A percentile compares a stretch with the other conserved stretches of the same genome.
Evolutionary conservation across 1,139 yeast species (phyloP).

Genomic region (Geotrichum fermentans): DNA sequence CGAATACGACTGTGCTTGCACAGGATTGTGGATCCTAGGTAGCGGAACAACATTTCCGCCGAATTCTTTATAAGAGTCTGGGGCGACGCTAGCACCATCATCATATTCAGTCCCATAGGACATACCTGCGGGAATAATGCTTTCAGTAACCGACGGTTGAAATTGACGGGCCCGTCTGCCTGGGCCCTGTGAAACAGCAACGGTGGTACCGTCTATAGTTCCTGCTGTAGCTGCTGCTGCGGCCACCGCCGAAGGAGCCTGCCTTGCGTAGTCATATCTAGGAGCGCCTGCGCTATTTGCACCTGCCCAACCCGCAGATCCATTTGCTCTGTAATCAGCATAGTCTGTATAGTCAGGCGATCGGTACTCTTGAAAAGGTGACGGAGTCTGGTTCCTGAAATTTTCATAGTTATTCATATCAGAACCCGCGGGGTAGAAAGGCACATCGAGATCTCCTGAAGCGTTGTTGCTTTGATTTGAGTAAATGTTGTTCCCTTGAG

Average conservation of each 20-base stretch:
- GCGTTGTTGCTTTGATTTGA: conserved; percentile 5
- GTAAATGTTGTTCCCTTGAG: conserved; percentile 12
- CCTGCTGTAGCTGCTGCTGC: conserved; percentile 29
- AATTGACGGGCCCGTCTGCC: conserved; percentile 15
- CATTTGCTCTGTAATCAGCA: conserved; percentile 9
- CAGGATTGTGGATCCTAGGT: conserved; percentile 21
- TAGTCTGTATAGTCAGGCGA: conserved; percentile 16
- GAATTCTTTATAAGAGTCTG: conserved; percentile 8
- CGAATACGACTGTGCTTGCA: conserved; percentile 17
- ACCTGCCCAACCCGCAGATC: not conserved
- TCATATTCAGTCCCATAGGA: conserved; percentile 33
- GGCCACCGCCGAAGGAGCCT: conserved; percentile 12
- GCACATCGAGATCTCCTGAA: conserved; percentile 2
- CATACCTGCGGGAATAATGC: conserved; percentile 33
- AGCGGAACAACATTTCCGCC: conserved; percentile 9
- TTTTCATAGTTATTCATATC: conserved; percentile 11
- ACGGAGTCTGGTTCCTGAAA: conserved; percentile 23
- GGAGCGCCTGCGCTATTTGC: conserved; percentile 8
- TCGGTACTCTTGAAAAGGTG: conserved; percentile 24
- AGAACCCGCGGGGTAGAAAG: conserved; percentile 8
- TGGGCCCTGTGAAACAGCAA: conserved; percentile 13
- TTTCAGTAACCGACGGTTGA: conserved; percentile 14
- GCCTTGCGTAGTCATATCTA: conserved; percentile 7
- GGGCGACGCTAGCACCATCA: conserved; percentile 26
- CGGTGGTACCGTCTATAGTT: conserved; percentile 21